phyloP scores from a whole-genome alignment of 139 green algal species.

The Desmodesmus armatus region DNA sequence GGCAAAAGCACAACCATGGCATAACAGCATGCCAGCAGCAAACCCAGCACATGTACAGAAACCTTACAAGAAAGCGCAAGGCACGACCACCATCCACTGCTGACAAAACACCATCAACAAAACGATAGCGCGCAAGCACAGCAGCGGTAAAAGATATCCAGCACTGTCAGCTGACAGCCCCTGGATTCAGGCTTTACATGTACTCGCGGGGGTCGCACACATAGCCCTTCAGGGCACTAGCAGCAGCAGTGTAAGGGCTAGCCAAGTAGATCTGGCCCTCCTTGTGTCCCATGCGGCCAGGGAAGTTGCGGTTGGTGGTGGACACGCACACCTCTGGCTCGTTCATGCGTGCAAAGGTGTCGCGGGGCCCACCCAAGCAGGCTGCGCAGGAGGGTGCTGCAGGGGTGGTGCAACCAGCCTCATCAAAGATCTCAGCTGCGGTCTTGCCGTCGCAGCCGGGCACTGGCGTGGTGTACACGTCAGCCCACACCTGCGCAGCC shows the following conservation, averaged over 20 bases:
- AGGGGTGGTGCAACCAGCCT: constrained; percentile 88
- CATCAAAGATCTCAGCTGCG: constrained; percentile 94
- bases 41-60: too few relatives aligned
- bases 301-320: constrained; percentile 98
- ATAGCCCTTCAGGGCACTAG: constrained; percentile 85
- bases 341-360: constrained; percentile 98
- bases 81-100: too few relatives aligned
- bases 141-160: too few relatives aligned
- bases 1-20: too few relatives aligned
- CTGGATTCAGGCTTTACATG: constrained; percentile 15
- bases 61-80: too few relatives aligned
- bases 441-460: constrained; percentile 95
- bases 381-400: constrained; percentile 92
- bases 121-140: too few relatives aligned
- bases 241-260: constrained; percentile 93
- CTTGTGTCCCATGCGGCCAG: constrained; percentile 97
- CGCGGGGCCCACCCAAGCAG: constrained; percentile 92
- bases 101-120: too few relatives aligned
- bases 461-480: constrained; percentile 93
- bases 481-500: constrained; percentile 86
- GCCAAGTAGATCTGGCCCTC: constrained; percentile 96
- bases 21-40: too few relatives aligned
- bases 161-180: too few relatives aligned
- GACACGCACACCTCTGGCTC: constrained; percentile 94
- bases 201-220: constrained; percentile 90